Base-by-base conservation (phyloP, 2,329 filamentous ascomycete species). In the Emmonsia crescens region DNA sequence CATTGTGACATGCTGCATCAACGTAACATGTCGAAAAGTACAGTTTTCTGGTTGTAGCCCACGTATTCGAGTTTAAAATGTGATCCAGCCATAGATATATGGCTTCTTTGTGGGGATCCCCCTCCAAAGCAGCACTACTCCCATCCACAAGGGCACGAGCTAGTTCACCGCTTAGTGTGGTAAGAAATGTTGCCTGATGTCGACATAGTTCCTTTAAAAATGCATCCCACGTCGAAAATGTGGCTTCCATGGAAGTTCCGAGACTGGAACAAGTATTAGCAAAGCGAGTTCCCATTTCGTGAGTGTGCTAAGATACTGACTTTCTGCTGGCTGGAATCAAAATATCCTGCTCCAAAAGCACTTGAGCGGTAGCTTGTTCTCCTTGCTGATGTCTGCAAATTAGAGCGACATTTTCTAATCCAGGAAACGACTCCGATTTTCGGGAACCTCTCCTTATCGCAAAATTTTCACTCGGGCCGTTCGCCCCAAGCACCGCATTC, bases 61-160 rank as follows among this genome's bases (percentile, higher is more conserved):
- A 80, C 1, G 69, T 67, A 3, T 70, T 58, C 12, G 74, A 74
- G 5, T 69, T 69, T 31, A 81, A 65, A 10, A 83, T 71, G 66
- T 82, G 79, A 9, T 76, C 65, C 31, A 82, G 66, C 82, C 82
- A 84, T 40, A 76, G 69, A 63, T 74, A 79, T 38, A 79, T 60
- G 1, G 74, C 78, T 69, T 83, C 78, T 42, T 69, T 69, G 6
- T 68, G 65, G 0, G 74, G 68, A 63, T 76, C 69, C 31, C 64
- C 54, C 33, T 71, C 66, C 38, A 63, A 31, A 62, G 68, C 60
- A 49, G 64, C 46, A 40, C 61, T 42, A 3, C 58, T 60, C 36
- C 66, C 60, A 54, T 69, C 68, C 1, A 72, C 71, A 60, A 81
- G 67, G 12, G 65, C 63, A 27, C 71, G 62, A 5, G 75, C 69